Base-by-base conservation (phyloP, 352 stramenopile species). In the Globisporangium echinulatum region DNA sequence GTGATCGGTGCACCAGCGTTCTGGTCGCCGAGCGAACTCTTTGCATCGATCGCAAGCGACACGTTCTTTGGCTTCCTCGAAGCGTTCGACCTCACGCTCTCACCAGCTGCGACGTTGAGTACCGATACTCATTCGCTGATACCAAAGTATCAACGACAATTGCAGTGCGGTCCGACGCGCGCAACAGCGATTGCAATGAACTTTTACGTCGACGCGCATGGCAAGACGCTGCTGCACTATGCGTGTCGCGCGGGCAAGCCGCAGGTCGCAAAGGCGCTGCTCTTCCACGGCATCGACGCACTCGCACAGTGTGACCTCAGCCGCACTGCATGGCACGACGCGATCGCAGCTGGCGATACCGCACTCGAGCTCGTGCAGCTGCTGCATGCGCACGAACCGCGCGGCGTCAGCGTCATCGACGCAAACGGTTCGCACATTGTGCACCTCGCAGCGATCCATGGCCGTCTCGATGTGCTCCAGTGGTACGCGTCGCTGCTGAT, bases 401-500 rank as follows among this genome's bases (percentile, higher is more conserved):
- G 48, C 4, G 77, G 69, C 3, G 56, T 87, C 38, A 59, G 58
- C 8, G 46, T 80, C 0, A 78, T 87, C 19, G 78, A 90, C 54
- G 63, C 65, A 8, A 86, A 88, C 61, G 81, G 81, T 14, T 76
- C 70, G 11, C 76, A 88, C 48, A 64, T 90, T 3, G 49, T 88
- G 8, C 81, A 90, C 58, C 56, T 90, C 13, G 81, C 81, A 7
- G 74, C 81, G 14, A 88, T 88, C 61, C 78, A 87, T 44, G 81
- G 81, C 1, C 75, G 77, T 15, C 54, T 85, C 1, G 78, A 86
- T 10, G 71, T 87, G 15, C 58, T 90, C 37, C 59, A 80, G 51
- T 90, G 81, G 80, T 85, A 72, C 50, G 61, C 67, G 15, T 36
- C 8, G 49, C 64, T 76, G 33, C 19, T 62, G 40, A 9, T 33